phyloP scores from a whole-genome alignment of 2,329 filamentous ascomycete genomes.

The Parasarocladium wereldwijsianum region DNA sequence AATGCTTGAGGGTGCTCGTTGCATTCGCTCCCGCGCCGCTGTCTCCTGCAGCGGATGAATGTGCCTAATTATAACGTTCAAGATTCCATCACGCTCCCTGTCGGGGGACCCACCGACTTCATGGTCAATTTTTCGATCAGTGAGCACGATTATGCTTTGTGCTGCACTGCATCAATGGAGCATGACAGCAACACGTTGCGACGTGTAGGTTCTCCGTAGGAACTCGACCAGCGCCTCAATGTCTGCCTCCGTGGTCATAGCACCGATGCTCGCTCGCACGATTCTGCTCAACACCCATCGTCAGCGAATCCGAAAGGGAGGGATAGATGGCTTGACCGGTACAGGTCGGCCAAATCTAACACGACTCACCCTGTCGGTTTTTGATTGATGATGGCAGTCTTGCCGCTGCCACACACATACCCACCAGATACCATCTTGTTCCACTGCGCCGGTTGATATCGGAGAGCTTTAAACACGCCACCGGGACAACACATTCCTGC shows the following conservation, averaged over 20 bases:
- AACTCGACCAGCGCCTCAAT: constrained; percentile 34
- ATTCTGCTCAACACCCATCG: constrained; percentile 23
- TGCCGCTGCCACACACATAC: constrained; percentile 40
- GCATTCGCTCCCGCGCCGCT: too few relatives aligned
- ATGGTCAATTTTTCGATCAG: too few relatives aligned
- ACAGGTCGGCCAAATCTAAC: background rate
- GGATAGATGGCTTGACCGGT: too few relatives aligned
- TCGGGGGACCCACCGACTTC: too few relatives aligned
- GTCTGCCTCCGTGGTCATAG: constrained; percentile 43
- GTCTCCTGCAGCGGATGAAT: too few relatives aligned
- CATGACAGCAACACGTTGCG: too few relatives aligned
- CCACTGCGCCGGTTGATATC: constrained; percentile 39
- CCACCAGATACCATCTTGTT: constrained; percentile 38
- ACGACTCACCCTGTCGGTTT: constrained; percentile 34
- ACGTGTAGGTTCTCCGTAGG: constrained; percentile 15
- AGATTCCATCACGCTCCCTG: too few relatives aligned
- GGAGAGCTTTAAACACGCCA: constrained; percentile 28
- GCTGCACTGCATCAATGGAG: too few relatives aligned
- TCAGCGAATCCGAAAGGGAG: background rate
- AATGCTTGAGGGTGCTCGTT: too few relatives aligned
- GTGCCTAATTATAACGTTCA: too few relatives aligned
- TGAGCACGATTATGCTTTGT: too few relatives aligned
- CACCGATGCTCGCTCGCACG: constrained; percentile 44
- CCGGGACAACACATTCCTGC: too few relatives aligned
- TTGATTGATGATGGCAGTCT: constrained; percentile 35